phyloP scores from a whole-genome alignment of 1,139 yeast species.

The Kurtzmaniella quercitrusa region DNA sequence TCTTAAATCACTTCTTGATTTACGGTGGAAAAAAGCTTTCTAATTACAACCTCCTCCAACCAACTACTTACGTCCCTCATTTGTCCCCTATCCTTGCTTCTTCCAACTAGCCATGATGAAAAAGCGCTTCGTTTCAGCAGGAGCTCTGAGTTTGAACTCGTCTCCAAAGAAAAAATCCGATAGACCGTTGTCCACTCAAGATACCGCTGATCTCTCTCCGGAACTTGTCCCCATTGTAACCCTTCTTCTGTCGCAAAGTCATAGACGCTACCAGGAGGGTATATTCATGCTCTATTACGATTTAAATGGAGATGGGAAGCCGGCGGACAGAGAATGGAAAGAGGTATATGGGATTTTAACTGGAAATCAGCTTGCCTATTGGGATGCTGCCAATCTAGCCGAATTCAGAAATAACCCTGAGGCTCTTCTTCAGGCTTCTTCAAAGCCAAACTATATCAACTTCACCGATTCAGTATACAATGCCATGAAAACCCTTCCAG shows the following conservation, averaged over 20 bases:
- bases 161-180: neutral
- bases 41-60: neutral
- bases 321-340: conserved; percentile 79
- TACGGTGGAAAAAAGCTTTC: too few relatives aligned
- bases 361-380: conserved; percentile 87
- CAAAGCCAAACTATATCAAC: conserved; percentile 85
- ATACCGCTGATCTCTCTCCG: conserved; percentile 41
- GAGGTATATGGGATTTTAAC: conserved; percentile 90
- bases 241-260: conserved; percentile 64
- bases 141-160: neutral
- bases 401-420: conserved; percentile 47
- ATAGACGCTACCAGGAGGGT: conserved; percentile 72
- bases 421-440: conserved; percentile 48
- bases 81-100: neutral
- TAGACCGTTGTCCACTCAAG: neutral
- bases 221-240: conserved; percentile 76
- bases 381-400: conserved; percentile 82
- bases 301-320: conserved; percentile 77
- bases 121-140: conserved; percentile 5
- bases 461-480: conserved; percentile 88
- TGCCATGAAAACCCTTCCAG: conserved; percentile 59
- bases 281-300: conserved; percentile 70
- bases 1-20: too few relatives aligned
- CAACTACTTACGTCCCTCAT: neutral
- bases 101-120: conserved; percentile 1